Conservation (phyloP, 2,329 filamentous ascomycete genomes). For the Penicillium sp. region DNA sequence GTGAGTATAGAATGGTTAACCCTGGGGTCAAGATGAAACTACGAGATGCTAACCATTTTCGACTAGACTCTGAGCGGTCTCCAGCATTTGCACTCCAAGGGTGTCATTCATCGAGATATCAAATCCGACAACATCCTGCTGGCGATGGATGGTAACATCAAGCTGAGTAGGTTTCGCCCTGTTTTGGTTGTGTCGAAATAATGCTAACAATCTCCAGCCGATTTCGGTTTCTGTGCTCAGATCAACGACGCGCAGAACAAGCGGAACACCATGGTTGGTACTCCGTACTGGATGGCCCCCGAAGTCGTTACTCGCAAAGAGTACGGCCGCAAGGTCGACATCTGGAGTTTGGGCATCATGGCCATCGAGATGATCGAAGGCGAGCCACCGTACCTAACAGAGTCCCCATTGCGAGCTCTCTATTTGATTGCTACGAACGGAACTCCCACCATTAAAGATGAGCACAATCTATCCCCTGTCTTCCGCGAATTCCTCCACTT, state of each 20-base stretch:
- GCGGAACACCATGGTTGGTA: constrained; percentile 98
- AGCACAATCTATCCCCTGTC: constrained; percentile 72
- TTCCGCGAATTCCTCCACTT: constrained; percentile 92
- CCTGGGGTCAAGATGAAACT: not conserved
- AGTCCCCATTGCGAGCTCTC: constrained; percentile 85
- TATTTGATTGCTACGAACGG: constrained; percentile 97
- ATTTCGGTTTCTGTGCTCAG: constrained; percentile 98
- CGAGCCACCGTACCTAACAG: constrained; percentile 93
- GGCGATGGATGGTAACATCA: constrained; percentile 92
- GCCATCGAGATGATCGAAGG: constrained; percentile 99
- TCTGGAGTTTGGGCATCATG: constrained; percentile 99
- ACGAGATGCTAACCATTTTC: constrained; percentile 16
- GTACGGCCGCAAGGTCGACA: constrained; percentile 97
- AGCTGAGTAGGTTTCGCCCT: constrained; percentile 69
- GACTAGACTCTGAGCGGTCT: constrained; percentile 74
- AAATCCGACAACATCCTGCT: constrained; percentile 98
- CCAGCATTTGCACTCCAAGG: constrained; percentile 94
- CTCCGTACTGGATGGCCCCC: constrained; percentile 99
- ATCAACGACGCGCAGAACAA: constrained; percentile 98
- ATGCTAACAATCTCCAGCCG: constrained; percentile 56
- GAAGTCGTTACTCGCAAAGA: constrained; percentile 97
- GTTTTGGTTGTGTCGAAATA: not conserved
- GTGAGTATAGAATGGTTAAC: constrained; percentile 36
- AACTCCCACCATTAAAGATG: constrained; percentile 91
- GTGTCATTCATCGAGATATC: constrained; percentile 97